Evolutionary conservation across 768 basidiomycete species (phyloP).

Genomic region (Russula olivacea): DNA sequence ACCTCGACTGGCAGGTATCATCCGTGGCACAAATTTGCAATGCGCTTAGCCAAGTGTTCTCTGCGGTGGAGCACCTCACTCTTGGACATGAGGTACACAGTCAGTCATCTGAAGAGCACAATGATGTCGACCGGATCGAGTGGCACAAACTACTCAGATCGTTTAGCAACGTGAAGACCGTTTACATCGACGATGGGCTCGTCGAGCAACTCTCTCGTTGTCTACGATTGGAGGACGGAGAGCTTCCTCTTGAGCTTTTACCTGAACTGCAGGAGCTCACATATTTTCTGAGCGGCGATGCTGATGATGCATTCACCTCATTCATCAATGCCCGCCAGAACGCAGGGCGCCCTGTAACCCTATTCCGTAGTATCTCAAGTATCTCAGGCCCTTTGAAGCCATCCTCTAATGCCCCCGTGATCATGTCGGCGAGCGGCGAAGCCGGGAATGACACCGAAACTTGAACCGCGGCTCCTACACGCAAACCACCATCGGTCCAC

Average conservation of each 20-base stretch:
- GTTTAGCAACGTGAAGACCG: not conserved
- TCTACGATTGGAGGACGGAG: not conserved
- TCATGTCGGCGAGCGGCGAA: no score
- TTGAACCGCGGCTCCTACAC: no score
- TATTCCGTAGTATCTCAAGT: no score
- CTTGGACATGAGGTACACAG: not conserved
- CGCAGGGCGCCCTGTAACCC: not conserved
- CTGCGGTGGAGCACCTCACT: not conserved
- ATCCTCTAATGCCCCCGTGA: no score
- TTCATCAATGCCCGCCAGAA: conserved; percentile 24
- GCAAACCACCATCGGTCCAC: no score
- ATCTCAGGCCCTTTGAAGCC: no score
- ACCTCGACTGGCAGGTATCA: no score
- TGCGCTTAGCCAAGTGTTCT: not conserved
- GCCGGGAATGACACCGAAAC: no score
- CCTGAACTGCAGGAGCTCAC: not conserved
- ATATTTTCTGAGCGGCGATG: not conserved
- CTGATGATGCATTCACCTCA: not conserved
- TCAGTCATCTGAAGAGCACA: not conserved
- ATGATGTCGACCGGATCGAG: not conserved
- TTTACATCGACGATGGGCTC: not conserved
- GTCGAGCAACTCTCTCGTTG: not conserved
- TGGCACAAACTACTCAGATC: not conserved
- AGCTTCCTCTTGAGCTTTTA: not conserved
- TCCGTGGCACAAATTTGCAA: no score